Evolutionary conservation across 2,329 filamentous ascomycete species (phyloP).

Genomic region (Aspergillus sp.): DNA sequence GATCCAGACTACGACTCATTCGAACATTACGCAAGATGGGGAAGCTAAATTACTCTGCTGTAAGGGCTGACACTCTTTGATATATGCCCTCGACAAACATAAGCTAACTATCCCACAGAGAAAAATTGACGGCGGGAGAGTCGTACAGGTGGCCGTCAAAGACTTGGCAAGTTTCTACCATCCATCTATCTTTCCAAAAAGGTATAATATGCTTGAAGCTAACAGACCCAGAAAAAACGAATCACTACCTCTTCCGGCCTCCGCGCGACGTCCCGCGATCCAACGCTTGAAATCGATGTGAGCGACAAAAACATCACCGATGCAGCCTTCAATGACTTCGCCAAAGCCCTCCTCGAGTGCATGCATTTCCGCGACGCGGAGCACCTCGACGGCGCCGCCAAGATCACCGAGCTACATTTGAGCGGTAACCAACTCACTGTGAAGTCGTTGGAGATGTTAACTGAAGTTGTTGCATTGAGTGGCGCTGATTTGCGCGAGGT

Average conservation of each 20-base stretch:
- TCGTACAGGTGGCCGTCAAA: constrained; percentile 39
- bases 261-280: constrained; percentile 24
- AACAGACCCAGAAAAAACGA: constrained; percentile 24
- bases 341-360: constrained; percentile 35
- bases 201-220: background rate
- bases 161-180: constrained; percentile 29
- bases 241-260: constrained; percentile 22
- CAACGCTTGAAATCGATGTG: constrained; percentile 39
- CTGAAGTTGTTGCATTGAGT: constrained; percentile 34
- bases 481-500: constrained; percentile 40
- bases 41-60: constrained; percentile 34
- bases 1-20: background rate
- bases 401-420: constrained; percentile 41
- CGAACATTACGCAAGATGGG: constrained; percentile 22
- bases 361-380: constrained; percentile 26
- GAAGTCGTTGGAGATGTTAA: constrained; percentile 33
- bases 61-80: constrained; percentile 11
- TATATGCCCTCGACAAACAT: background rate
- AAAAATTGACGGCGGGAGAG: constrained; percentile 38
- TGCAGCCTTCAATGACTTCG: constrained; percentile 36
- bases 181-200: background rate
- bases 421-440: constrained; percentile 39
- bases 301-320: constrained; percentile 40
- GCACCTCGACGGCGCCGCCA: constrained; percentile 23
- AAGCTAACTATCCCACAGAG: constrained; percentile 27